phyloP scores from a whole-genome alignment of 2,329 filamentous ascomycete genomes.

The Fusarium domesticum region DNA sequence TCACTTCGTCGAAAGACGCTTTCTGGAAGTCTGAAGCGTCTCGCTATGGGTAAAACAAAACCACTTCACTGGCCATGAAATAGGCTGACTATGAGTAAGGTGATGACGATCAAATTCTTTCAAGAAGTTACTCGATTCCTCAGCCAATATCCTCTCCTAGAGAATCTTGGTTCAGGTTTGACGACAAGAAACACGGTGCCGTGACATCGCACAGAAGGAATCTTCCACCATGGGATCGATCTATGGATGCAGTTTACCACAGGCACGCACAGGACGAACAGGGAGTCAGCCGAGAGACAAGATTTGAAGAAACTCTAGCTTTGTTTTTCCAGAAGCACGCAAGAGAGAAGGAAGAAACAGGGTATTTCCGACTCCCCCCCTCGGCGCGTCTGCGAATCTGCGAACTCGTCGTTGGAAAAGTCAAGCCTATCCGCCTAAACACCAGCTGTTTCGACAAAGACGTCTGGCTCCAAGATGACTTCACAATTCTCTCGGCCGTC shows the following conservation, averaged over 20 bases:
- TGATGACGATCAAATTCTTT: slow-evolving; percentile 8
- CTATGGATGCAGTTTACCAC: slow-evolving; percentile 38
- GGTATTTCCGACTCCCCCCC: slow-evolving; percentile 28
- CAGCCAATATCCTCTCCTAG: neutral
- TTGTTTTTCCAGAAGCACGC: slow-evolving; percentile 22
- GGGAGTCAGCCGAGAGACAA: neutral
- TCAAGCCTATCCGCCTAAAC: slow-evolving; percentile 32
- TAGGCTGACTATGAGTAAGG: slow-evolving; percentile 1
- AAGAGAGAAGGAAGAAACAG: slow-evolving; percentile 5
- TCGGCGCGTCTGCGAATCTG: slow-evolving; percentile 30
- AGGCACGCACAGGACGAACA: slow-evolving; percentile 9
- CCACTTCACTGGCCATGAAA: neutral
- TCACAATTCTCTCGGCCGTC: slow-evolving; percentile 30
- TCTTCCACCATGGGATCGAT: slow-evolving; percentile 37
- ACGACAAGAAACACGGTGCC: neutral
- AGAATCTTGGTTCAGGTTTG: neutral
- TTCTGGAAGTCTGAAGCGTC: neutral
- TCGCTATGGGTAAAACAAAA: neutral
- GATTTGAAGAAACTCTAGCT: slow-evolving; percentile 22
- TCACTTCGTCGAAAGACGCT: neutral
- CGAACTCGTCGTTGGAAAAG: slow-evolving; percentile 18
- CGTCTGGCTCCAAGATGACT: slow-evolving; percentile 36
- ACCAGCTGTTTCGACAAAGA: slow-evolving; percentile 25
- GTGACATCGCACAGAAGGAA: slow-evolving; percentile 4
- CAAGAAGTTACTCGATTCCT: slow-evolving; percentile 16